A percentile compares a stretch with the other conserved stretches of the same genome.
These are phyloP conservation scores for Penicillium cataractarum DNA, from an alignment of 495 filamentous ascomycete species.

Conservation along the genomic window DNA sequence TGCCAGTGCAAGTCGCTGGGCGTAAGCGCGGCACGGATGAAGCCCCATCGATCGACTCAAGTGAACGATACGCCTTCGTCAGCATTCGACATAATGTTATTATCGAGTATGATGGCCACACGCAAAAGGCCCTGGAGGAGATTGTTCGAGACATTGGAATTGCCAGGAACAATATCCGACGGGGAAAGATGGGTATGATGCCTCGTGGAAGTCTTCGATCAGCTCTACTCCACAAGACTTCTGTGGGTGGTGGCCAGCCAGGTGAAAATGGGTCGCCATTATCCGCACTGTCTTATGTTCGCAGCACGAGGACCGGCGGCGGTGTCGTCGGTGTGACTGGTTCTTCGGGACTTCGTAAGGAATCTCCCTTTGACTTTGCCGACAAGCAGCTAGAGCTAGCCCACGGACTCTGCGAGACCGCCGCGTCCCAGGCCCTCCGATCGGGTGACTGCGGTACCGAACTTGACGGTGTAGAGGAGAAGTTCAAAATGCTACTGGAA, in stretches of 20 bases:
- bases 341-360: slow-evolving; percentile 20
- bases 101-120: slow-evolving; percentile 86
- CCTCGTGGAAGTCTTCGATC: slow-evolving; percentile 22
- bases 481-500: slow-evolving; percentile 48
- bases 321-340: slow-evolving; percentile 25
- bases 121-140: slow-evolving; percentile 77
- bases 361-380: slow-evolving; percentile 63
- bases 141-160: slow-evolving; percentile 78
- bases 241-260: slow-evolving; percentile 7
- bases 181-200: slow-evolving; percentile 61
- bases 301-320: slow-evolving; percentile 35
- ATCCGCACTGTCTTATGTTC: slow-evolving; percentile 26
- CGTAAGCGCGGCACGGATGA: slow-evolving; percentile 38
- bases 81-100: slow-evolving; percentile 79
- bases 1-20: slow-evolving; percentile 23
- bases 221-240: slow-evolving; percentile 20
- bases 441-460: slow-evolving; percentile 79
- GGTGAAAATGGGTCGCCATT: slow-evolving; percentile 14
- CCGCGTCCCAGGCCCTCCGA: slow-evolving; percentile 83
- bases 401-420: slow-evolving; percentile 79
- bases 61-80: slow-evolving; percentile 54
- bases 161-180: slow-evolving; percentile 81
- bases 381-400: slow-evolving; percentile 78
- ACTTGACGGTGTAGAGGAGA: slow-evolving; percentile 66
- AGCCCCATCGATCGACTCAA: slow-evolving; percentile 34